Conservation (phyloP, 2,329 filamentous ascomycete species). For the Exophiala spinifera region DNA sequence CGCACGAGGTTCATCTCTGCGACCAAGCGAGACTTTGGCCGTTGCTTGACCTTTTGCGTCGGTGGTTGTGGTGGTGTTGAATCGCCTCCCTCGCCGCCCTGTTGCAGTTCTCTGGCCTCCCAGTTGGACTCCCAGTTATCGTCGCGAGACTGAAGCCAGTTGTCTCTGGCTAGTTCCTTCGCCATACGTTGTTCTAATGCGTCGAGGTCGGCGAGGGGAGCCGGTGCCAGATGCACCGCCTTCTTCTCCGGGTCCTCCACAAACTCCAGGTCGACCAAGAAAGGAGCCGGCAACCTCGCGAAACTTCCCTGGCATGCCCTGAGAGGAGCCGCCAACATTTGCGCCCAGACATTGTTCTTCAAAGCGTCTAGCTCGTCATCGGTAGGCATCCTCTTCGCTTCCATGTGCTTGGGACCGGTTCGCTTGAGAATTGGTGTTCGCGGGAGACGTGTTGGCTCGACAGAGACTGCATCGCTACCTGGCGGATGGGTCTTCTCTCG, state of each 20-base stretch:
- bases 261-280: slow-evolving; percentile 19
- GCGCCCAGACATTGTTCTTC: slow-evolving; percentile 26
- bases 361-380: slow-evolving; percentile 16
- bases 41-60: not conserved
- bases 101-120: not conserved
- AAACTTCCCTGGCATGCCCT: slow-evolving; percentile 20
- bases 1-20: slow-evolving; percentile 14
- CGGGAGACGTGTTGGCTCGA: not conserved
- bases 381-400: slow-evolving; percentile 7
- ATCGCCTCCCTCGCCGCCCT: not conserved
- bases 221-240: slow-evolving; percentile 21
- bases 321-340: slow-evolving; percentile 24
- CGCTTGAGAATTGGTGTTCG: slow-evolving; percentile 17
- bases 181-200: slow-evolving; percentile 13
- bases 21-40: slow-evolving; percentile 9
- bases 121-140: not conserved
- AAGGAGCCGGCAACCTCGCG: slow-evolving; percentile 18
- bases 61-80: not conserved
- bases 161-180: slow-evolving; percentile 4
- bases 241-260: slow-evolving; percentile 18
- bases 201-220: slow-evolving; percentile 23
- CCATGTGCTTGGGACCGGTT: slow-evolving; percentile 3
- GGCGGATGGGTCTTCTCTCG: not conserved
- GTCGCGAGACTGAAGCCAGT: not conserved
- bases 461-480: not conserved